Conservation (phyloP, 192 early-diverging fungal genomes). For the Cladochytrium replicatum region DNA sequence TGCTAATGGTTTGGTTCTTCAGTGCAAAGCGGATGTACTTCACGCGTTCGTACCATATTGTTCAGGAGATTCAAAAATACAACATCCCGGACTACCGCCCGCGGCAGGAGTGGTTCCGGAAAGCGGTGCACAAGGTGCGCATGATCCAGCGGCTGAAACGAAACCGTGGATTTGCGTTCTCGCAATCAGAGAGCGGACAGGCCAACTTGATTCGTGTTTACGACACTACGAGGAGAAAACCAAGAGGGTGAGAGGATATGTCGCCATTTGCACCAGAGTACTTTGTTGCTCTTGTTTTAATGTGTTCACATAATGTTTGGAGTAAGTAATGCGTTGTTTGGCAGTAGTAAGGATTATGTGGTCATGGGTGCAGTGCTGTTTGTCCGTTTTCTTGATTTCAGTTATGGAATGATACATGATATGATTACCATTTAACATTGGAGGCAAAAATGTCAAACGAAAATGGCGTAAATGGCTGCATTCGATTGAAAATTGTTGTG, state of each 20-base stretch:
- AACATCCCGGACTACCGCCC: constrained; percentile 98
- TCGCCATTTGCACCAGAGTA: too few species aligned
- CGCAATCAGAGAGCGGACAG: constrained; percentile 95
- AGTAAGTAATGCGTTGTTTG: too few species aligned
- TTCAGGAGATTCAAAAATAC: constrained; percentile 98
- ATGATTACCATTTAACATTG: too few species aligned
- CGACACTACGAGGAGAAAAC: constrained; percentile 67
- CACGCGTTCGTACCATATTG: constrained; percentile 83
- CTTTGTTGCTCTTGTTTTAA: too few species aligned
- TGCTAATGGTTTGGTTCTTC: constrained; percentile 1
- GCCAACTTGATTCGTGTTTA: constrained; percentile 72
- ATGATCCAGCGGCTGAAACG: constrained; percentile 80
- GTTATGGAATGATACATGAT: too few species aligned
- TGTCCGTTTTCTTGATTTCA: too few species aligned
- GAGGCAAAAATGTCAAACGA: too few species aligned
- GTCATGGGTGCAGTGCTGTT: too few species aligned
- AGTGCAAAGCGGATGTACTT: constrained; percentile 73
- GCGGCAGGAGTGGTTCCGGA: constrained; percentile 95
- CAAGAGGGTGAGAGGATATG: constrained; percentile 34
- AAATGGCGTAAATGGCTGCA: too few species aligned
- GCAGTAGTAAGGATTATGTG: too few species aligned
- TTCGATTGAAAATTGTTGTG: too few species aligned
- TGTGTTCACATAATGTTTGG: too few species aligned
- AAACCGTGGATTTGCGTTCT: constrained; percentile 95
- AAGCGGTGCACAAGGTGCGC: constrained; percentile 95